Evolutionary conservation across 257 asterid genomes (phyloP).

Genomic region (Plectranthus barbatus): DNA sequence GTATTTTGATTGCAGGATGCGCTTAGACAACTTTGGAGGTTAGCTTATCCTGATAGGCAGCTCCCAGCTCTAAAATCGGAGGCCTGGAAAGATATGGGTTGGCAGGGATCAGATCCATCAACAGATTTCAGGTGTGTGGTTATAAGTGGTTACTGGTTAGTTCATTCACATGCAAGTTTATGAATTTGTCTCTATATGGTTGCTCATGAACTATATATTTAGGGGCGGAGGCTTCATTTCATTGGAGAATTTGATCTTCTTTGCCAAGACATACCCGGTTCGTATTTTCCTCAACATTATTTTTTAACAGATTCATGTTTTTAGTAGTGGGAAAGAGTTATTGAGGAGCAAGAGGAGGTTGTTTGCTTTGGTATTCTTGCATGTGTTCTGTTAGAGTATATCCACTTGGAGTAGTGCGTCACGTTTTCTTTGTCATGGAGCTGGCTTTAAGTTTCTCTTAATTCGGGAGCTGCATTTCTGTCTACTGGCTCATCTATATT

Average conservation of each 20-base stretch:
- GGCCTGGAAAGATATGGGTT: conserved; percentile 98
- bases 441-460: not conserved
- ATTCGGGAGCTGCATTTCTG: not conserved
- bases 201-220: conserved; percentile 13
- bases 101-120: conserved; percentile 98
- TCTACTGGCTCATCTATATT: not conserved
- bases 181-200: conserved; percentile 5
- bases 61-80: conserved; percentile 88
- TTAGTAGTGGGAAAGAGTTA: not conserved
- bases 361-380: not conserved
- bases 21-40: conserved; percentile 79
- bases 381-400: not conserved
- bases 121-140: conserved; percentile 84
- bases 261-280: conserved; percentile 88
- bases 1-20: conserved; percentile 57
- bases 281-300: conserved; percentile 23
- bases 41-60: conserved; percentile 72
- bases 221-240: conserved; percentile 99
- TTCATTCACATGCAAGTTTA: not conserved
- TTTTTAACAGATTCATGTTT: not conserved
- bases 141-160: not conserved
- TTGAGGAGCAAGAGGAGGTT: not conserved
- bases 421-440: not conserved
- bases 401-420: not conserved
- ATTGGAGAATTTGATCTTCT: conserved; percentile 82